A percentile compares a stretch with the other conserved stretches of the same genome.
Conservation (phyloP, 2,329 filamentous ascomycete genomes). For the Rhinocladiella similis region DNA sequence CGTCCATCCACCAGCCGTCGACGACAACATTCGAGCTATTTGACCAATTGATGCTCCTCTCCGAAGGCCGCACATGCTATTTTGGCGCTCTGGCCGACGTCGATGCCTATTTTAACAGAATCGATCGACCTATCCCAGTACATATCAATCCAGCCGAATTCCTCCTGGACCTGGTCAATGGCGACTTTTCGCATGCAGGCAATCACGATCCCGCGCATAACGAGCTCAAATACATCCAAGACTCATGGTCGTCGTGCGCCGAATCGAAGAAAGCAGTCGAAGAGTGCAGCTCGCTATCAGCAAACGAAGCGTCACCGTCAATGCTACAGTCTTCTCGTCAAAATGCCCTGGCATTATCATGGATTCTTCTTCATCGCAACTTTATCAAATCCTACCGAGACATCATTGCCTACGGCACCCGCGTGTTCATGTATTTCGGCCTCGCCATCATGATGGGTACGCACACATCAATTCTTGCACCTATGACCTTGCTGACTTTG, state of each 20-base stretch:
- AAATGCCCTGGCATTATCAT: conserved; percentile 44
- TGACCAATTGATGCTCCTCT: conserved; percentile 75
- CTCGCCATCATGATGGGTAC: conserved; percentile 19
- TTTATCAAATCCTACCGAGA: conserved; percentile 85
- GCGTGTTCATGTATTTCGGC: conserved; percentile 79
- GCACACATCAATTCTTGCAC: conserved; percentile 3
- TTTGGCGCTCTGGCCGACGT: conserved; percentile 64
- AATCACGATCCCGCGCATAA: conserved; percentile 45
- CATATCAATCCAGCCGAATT: conserved; percentile 80
- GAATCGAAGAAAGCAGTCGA: conserved; percentile 7
- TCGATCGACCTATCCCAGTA: conserved; percentile 64
- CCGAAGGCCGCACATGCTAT: conserved; percentile 69
- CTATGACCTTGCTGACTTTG: conserved; percentile 50
- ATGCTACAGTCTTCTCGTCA: neutral
- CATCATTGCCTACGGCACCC: conserved; percentile 78
- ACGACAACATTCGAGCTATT: conserved; percentile 77
- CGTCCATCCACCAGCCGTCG: conserved; percentile 83
- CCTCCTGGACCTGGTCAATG: conserved; percentile 75
- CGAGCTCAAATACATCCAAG: conserved; percentile 55
- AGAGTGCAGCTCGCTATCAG: neutral
- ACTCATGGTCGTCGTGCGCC: conserved; percentile 50
- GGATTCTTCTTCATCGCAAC: conserved; percentile 71
- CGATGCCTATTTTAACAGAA: conserved; percentile 61
- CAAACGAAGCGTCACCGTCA: neutral
- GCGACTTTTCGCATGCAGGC: conserved; percentile 60